Percentiles rank a stretch among this genome's conserved stretches.
Evolutionary conservation across 768 basidiomycete species (phyloP).

Genomic region (Auriscalpium orientale): DNA sequence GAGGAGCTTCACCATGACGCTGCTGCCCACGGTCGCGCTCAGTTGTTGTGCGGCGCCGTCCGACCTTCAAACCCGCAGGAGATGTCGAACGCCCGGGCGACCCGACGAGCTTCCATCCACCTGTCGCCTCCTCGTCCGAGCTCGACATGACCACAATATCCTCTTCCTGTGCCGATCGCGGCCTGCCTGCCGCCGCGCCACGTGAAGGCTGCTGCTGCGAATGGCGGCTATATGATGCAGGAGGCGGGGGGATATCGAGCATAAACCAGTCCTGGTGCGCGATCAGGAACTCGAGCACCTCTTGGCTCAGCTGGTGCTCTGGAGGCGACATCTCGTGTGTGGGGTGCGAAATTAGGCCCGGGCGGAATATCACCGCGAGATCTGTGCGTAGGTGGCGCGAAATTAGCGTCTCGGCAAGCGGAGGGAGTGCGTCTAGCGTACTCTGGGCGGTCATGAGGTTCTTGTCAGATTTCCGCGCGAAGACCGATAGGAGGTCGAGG

Average conservation of each 20-base stretch:
- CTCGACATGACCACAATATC: constrained; percentile 37
- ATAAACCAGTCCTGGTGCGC: constrained; percentile 96
- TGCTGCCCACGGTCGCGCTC: neutral
- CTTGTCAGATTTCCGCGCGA: constrained; percentile 82
- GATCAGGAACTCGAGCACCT: constrained; percentile 91
- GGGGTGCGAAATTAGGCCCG: constrained; percentile 87
- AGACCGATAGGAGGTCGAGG: constrained; percentile 90
- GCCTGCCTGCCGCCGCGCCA: neutral
- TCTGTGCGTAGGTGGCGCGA: constrained; percentile 38
- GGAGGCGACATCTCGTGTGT: constrained; percentile 77
- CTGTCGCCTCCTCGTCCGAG: constrained; percentile 29
- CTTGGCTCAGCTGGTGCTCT: constrained; percentile 83
- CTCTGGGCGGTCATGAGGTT: constrained; percentile 96
- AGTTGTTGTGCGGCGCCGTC: constrained; percentile 5
- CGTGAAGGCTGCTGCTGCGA: constrained; percentile 10
- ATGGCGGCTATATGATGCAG: constrained; percentile 21
- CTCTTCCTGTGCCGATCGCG: constrained; percentile 11
- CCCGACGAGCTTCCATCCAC: constrained; percentile 4
- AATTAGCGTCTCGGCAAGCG: neutral
- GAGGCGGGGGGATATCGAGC: constrained; percentile 75
- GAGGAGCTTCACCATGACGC: neutral
- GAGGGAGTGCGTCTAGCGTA: constrained; percentile 32
- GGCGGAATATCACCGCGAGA: constrained; percentile 95
- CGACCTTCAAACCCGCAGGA: neutral
- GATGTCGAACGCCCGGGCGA: neutral